phyloP scores from a whole-genome alignment of 108 stramenopile genomes.

The Schizochytrium sp. region DNA sequence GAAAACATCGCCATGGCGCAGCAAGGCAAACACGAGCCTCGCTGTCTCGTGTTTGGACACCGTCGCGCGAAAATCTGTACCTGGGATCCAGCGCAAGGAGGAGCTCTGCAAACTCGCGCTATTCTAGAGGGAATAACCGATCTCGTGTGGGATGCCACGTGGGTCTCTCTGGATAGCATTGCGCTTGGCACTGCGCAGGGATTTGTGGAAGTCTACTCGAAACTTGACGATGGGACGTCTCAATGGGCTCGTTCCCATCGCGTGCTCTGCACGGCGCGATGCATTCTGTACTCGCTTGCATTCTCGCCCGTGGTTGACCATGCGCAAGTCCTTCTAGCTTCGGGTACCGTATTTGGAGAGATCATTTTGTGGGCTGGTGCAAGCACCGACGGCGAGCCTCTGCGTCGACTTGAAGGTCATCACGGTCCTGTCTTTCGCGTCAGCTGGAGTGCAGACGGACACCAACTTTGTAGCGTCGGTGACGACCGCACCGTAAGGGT shows the following conservation, averaged over 20 bases:
- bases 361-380: not conserved
- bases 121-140: not conserved
- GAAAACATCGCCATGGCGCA: not conserved
- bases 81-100: not conserved
- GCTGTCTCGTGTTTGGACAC: not conserved
- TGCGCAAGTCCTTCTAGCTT: not conserved
- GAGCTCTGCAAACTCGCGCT: not conserved
- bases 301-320: not conserved
- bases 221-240: not conserved
- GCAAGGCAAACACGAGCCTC: not conserved
- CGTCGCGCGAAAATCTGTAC: not conserved
- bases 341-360: not conserved
- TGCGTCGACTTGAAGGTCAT: not conserved
- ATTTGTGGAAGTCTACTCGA: not conserved
- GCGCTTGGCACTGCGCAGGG: not conserved
- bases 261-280: not conserved
- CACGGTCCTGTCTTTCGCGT: not conserved
- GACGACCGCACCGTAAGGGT: constrained; percentile 3
- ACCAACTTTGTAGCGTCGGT: not conserved
- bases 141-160: not conserved
- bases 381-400: not conserved
- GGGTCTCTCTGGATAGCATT: not conserved
- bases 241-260: not conserved
- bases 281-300: constrained; percentile 3
- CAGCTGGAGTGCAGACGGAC: not conserved